Conservation (phyloP, 176 grass and related monocot species). For the Eleusine indica region DNA sequence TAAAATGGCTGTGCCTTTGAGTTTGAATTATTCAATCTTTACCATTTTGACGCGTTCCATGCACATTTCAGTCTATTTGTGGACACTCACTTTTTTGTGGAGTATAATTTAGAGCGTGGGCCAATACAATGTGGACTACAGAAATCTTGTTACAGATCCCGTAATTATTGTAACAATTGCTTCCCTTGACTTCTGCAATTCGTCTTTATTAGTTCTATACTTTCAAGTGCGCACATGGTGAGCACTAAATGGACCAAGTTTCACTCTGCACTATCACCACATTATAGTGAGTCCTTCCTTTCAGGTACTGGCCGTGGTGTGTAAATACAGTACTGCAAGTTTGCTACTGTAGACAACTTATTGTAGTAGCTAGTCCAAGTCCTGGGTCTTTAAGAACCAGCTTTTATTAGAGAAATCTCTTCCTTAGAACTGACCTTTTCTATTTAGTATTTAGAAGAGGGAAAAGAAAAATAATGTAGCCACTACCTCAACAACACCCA, state of each 20-base stretch:
- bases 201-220: constrained; percentile 24
- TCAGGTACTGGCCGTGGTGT: constrained; percentile 31
- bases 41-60: constrained; percentile 8
- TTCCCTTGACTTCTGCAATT: constrained; percentile 23
- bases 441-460: background rate
- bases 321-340: constrained; percentile 9
- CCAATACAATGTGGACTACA: constrained; percentile 5
- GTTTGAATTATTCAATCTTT: constrained; percentile 4
- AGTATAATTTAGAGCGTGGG: background rate
- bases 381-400: background rate
- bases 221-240: constrained; percentile 42
- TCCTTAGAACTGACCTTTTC: background rate
- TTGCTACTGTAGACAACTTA: constrained; percentile 20
- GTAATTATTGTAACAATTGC: constrained; percentile 25
- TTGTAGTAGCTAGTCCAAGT: background rate
- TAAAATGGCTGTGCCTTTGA: constrained; percentile 8
- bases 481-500: too few species aligned
- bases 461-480: background rate
- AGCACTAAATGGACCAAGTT: constrained; percentile 36
- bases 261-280: background rate
- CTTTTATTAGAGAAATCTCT: background rate
- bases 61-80: background rate
- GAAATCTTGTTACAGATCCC: constrained; percentile 31
- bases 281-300: constrained; percentile 14
- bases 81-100: background rate